These are phyloP conservation scores for Vachellia collinsii DNA, from an alignment of 306 rosid genomes.

Conservation along the genomic window DNA sequence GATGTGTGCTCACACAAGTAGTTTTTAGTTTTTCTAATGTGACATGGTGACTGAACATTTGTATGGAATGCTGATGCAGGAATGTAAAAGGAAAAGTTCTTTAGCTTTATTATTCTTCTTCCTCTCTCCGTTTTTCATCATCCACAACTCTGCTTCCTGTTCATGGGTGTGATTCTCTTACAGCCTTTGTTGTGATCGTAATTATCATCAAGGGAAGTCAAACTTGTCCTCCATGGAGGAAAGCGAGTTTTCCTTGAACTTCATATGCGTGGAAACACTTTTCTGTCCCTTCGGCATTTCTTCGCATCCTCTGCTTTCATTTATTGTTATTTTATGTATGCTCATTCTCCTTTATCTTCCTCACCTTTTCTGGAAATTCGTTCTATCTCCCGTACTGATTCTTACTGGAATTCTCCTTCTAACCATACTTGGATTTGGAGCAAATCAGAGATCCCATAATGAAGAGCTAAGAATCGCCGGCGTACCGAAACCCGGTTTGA, in stretches of 20 bases:
- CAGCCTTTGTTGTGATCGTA: slow-evolving; percentile 14
- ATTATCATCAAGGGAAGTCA: background rate
- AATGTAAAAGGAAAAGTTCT: too few species aligned
- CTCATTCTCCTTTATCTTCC: slow-evolving; percentile 70
- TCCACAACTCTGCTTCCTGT: slow-evolving; percentile 13
- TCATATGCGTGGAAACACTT: slow-evolving; percentile 40
- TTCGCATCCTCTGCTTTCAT: slow-evolving; percentile 69
- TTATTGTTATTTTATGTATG: slow-evolving; percentile 57
- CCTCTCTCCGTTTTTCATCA: background rate
- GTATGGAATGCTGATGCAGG: too few species aligned
- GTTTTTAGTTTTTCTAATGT: too few species aligned
- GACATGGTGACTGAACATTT: too few species aligned
- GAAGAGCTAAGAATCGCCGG: background rate
- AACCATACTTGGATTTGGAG: slow-evolving; percentile 71
- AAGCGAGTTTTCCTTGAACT: slow-evolving; percentile 33
- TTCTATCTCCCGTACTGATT: slow-evolving; percentile 62
- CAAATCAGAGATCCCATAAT: slow-evolving; percentile 53
- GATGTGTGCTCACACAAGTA: too few species aligned
- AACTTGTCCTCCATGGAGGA: slow-evolving; percentile 41
- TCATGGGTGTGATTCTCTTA: slow-evolving; percentile 47
- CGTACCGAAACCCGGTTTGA: background rate
- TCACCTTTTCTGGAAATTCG: slow-evolving; percentile 42
- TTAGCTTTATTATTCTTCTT: background rate
- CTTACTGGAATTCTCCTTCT: slow-evolving; percentile 56
- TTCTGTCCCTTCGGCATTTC: slow-evolving; percentile 41